Conservation (phyloP, 805 yeast species). For the Candida sonorensis region DNA sequence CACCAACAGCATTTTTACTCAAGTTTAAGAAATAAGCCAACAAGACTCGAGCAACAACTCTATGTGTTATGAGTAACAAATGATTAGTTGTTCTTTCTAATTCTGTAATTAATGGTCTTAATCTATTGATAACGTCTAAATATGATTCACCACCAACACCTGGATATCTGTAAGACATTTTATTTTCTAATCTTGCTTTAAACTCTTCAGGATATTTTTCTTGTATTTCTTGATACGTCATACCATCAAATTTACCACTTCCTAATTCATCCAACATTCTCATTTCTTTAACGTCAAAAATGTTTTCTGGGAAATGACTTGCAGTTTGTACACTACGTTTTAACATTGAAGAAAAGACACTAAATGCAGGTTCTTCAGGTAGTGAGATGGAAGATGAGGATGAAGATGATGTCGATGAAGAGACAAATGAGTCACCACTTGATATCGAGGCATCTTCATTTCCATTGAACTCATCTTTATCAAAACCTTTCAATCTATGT, state of each 20-base stretch:
- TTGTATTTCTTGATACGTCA: conserved; percentile 87
- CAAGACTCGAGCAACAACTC: conserved; percentile 84
- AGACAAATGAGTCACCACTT: too few relatives aligned
- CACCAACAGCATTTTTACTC: conserved; percentile 73
- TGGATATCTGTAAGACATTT: conserved; percentile 84
- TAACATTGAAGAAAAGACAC: conserved; percentile 92
- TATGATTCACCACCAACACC: conserved; percentile 98
- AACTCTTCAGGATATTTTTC: conserved; percentile 69
- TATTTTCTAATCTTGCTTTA: conserved; percentile 65
- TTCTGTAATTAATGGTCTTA: conserved; percentile 86
- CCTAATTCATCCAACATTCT: conserved; percentile 91
- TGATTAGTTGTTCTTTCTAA: conserved; percentile 89
- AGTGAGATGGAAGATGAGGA: conserved; percentile 17
- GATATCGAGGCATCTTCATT: too few relatives aligned
- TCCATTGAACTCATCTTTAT: too few relatives aligned
- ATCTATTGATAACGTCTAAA: conserved; percentile 83
- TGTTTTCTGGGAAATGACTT: conserved; percentile 62
- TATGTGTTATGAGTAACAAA: conserved; percentile 73
- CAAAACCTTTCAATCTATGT: conserved; percentile 27
- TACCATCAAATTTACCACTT: conserved; percentile 87
- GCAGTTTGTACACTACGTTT: conserved; percentile 75
- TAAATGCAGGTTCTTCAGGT: conserved; percentile 67
- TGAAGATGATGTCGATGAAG: too few relatives aligned
- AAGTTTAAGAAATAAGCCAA: conserved; percentile 86
- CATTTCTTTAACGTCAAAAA: conserved; percentile 78